A percentile compares a stretch with the other conserved stretches of the same genome.
Conservation (phyloP, 805 yeast species). For the Zygosaccharomyces pseudorouxii region DNA sequence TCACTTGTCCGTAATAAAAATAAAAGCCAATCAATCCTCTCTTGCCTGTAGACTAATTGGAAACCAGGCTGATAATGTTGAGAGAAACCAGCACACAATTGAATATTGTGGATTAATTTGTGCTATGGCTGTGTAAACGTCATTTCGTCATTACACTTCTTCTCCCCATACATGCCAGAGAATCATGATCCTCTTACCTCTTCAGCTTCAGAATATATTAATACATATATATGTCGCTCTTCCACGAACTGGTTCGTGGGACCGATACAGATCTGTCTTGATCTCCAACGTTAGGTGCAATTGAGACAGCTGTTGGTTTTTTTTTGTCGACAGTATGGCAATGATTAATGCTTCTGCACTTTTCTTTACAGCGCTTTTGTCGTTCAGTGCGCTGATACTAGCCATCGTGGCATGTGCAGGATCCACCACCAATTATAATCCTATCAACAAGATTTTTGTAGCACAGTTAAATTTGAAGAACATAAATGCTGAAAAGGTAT, state of each 20-base stretch:
- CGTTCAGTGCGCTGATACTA: constrained; percentile 44
- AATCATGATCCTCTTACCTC: neutral
- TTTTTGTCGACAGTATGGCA: too few relatives aligned
- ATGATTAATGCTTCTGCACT: constrained; percentile 23
- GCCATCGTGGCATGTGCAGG: constrained; percentile 51
- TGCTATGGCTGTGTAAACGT: neutral
- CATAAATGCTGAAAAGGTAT: constrained; percentile 22
- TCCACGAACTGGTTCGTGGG: neutral
- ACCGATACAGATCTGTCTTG: too few relatives aligned
- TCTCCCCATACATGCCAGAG: neutral
- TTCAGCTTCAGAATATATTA: neutral
- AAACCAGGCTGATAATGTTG: neutral
- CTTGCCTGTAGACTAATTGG: neutral
- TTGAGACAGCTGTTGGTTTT: too few relatives aligned
- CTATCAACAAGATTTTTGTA: constrained; percentile 44
- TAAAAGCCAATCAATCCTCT: neutral
- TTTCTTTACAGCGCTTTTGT: constrained; percentile 27
- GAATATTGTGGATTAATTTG: neutral
- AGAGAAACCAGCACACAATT: neutral
- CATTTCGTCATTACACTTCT: neutral
- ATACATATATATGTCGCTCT: neutral
- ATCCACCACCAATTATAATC: constrained; percentile 40
- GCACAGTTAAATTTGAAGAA: constrained; percentile 44
- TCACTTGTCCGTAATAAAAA: neutral
- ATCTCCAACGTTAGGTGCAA: neutral